Conservation (phyloP, 148 eudicot species). For the Simmondsia chinensis region DNA sequence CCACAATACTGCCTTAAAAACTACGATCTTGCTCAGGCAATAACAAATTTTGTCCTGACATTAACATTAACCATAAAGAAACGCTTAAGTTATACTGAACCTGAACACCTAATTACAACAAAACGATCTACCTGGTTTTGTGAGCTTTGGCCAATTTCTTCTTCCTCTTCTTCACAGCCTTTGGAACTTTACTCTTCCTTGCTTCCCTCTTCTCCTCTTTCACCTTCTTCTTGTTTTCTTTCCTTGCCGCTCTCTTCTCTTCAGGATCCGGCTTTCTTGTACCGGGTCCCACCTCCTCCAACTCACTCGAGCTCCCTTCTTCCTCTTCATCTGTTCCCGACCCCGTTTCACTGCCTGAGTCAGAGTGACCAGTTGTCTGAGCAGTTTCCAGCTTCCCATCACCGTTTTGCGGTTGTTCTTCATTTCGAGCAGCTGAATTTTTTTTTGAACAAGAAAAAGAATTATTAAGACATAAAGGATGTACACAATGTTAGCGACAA, state of each 20-base stretch:
- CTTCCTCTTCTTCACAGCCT: slow-evolving; percentile 86
- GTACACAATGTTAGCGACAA: no score
- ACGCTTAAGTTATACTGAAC: no score
- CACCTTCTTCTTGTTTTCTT: slow-evolving; percentile 92
- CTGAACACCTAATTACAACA: no score
- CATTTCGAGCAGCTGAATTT: slow-evolving; percentile 9
- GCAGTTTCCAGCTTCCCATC: no score
- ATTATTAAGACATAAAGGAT: no score
- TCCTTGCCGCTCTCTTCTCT: slow-evolving; percentile 68
- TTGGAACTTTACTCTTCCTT: slow-evolving; percentile 71
- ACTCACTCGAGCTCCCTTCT: slow-evolving; percentile 31
- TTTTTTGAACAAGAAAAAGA: no score
- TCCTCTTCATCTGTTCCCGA: slow-evolving; percentile 29
- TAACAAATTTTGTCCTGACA: no score
- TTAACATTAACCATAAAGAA: no score
- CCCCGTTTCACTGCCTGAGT: slow-evolving; percentile 27
- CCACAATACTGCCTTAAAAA: no score
- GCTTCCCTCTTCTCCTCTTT: slow-evolving; percentile 94
- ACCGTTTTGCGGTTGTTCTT: no score
- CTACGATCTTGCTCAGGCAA: no score
- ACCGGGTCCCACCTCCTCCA: slow-evolving; percentile 14
- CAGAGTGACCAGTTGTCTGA: slow-evolving; percentile 6
- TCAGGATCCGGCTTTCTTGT: slow-evolving; percentile 23
- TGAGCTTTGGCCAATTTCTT: slow-evolving; percentile 83
- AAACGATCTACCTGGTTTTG: slow-evolving; percentile 38